Base-by-base conservation (phyloP, 345 rosid genomes). In the Rubroshorea leprosula region DNA sequence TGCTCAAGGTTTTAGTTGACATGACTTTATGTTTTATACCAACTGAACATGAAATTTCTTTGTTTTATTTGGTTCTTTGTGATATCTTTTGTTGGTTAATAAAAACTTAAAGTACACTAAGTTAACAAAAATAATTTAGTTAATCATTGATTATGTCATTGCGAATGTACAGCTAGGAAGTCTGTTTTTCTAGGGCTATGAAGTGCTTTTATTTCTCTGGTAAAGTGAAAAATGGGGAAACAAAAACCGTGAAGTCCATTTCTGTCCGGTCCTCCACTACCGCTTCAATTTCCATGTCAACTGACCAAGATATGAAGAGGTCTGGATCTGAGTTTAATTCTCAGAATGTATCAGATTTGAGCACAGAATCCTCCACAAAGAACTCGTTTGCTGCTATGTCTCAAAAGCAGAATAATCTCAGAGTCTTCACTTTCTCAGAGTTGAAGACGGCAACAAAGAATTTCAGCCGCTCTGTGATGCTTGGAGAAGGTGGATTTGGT, bases 401-500 rank as follows among this genome's bases (percentile, higher is more conserved):
- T 35, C 88, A 76, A 66, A 79, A 83, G 65, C 93, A 75, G 46
- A 77, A 83, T 64, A 83, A 86, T 70, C 86, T 93, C 58, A 79
- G 77, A 68, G 85, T 71, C 49, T 93, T 93, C 76, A 65, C 75
- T 18, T 80, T 86, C 51, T 67, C 71, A 5, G 99, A 93, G 62
- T 68, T 93, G 73, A 93, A 83, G 72, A 60, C 79, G 6, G 89
- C 96, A 50, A 93, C 99, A 0, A 89, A 93, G 81, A 86, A 80
- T 61, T 93, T 93, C 72, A 83, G 85, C 73, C 87, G 96, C 3
- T 81, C 97, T 27, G 75, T 93, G 54, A 86, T 93, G 96, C 67
- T 93, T 39, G 94, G 99, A 53, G 99, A 92, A 70, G 97, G 99
- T 53, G 96, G 99, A 21, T 93, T 93, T 44, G 97, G 99, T 31